Percentiles rank a stretch among this genome's conserved stretches.
These are phyloP conservation scores for Sparassis latifolia DNA, from an alignment of 1,284 basidiomycete genomes.

Conservation along the genomic window DNA sequence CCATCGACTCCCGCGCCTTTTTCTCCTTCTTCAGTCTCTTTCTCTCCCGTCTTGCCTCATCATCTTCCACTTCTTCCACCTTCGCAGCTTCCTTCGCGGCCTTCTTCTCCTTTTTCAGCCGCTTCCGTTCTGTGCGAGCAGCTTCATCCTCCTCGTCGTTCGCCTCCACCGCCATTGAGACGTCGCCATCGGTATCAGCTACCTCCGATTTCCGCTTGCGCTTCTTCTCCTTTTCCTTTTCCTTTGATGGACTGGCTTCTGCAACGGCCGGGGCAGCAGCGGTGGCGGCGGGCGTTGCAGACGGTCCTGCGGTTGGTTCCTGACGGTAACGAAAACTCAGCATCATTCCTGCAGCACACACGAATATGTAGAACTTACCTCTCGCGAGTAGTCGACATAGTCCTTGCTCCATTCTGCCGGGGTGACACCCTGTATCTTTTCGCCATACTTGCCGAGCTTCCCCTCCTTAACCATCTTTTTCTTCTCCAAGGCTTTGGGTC, in stretches of 20 bases:
- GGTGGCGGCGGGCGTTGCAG: slow-evolving; percentile 20
- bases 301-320: slow-evolving; percentile 41
- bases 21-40: slow-evolving; percentile 31
- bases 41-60: slow-evolving; percentile 25
- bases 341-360: slow-evolving; percentile 1
- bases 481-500: slow-evolving; percentile 94
- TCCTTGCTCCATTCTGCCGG: slow-evolving; percentile 88
- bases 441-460: slow-evolving; percentile 94
- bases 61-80: slow-evolving; percentile 28
- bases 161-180: slow-evolving; percentile 34
- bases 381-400: slow-evolving; percentile 87
- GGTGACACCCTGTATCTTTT: slow-evolving; percentile 87
- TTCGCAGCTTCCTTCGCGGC: slow-evolving; percentile 20
- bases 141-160: slow-evolving; percentile 51
- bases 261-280: slow-evolving; percentile 22
- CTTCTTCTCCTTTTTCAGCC: slow-evolving; percentile 63
- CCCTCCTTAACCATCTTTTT: slow-evolving; percentile 98
- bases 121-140: slow-evolving; percentile 53
- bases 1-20: slow-evolving; percentile 29
- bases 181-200: slow-evolving; percentile 34
- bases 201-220: slow-evolving; percentile 67
- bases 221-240: slow-evolving; percentile 65
- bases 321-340: slow-evolving; percentile 12
- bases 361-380: slow-evolving; percentile 28
- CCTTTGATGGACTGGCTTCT: slow-evolving; percentile 36